A percentile compares a stretch with the other conserved stretches of the same genome.
phyloP scores from a whole-genome alignment of 805 yeast species.

The Kregervanrija pseudodelftensis region DNA sequence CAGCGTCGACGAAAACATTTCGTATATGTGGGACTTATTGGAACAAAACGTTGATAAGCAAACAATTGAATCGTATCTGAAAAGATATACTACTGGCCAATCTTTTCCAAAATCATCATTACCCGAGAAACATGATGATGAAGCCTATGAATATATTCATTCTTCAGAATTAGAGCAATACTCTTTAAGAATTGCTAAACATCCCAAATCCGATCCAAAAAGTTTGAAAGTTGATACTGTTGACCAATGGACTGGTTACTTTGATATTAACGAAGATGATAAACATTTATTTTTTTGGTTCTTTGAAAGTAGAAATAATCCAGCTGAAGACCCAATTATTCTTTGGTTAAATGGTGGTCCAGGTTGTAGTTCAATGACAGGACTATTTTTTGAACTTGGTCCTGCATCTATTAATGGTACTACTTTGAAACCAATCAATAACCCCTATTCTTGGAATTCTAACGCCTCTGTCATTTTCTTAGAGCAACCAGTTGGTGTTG shows the following conservation, averaged over 20 bases:
- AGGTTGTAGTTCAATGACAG: constrained; percentile 86
- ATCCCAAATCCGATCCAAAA: constrained; percentile 38
- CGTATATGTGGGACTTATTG: constrained; percentile 8
- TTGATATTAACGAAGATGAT: constrained; percentile 57
- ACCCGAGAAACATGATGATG: background rate
- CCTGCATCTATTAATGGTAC: constrained; percentile 58
- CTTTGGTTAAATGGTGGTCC: constrained; percentile 96
- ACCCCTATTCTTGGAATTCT: constrained; percentile 78
- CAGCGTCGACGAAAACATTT: constrained; percentile 2
- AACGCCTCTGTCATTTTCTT: constrained; percentile 81
- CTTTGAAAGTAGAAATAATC: constrained; percentile 84
- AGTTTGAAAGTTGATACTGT: constrained; percentile 74
- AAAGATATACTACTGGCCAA: constrained; percentile 1
- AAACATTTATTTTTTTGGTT: constrained; percentile 81
- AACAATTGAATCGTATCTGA: constrained; percentile 1
- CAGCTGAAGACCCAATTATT: constrained; percentile 75
- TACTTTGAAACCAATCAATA: constrained; percentile 55
- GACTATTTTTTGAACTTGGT: constrained; percentile 81
- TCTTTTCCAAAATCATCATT: background rate
- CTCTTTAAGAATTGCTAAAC: constrained; percentile 17
- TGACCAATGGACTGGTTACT: constrained; percentile 78
- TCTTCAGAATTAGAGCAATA: constrained; percentile 15
- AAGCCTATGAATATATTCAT: constrained; percentile 3
- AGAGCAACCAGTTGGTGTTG: constrained; percentile 87
- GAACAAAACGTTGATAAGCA: constrained; percentile 3